A percentile compares a stretch with the other conserved stretches of the same genome.
Evolutionary conservation across 345 rosid genomes (phyloP).

Genomic region (Syzygium oleosum): DNA sequence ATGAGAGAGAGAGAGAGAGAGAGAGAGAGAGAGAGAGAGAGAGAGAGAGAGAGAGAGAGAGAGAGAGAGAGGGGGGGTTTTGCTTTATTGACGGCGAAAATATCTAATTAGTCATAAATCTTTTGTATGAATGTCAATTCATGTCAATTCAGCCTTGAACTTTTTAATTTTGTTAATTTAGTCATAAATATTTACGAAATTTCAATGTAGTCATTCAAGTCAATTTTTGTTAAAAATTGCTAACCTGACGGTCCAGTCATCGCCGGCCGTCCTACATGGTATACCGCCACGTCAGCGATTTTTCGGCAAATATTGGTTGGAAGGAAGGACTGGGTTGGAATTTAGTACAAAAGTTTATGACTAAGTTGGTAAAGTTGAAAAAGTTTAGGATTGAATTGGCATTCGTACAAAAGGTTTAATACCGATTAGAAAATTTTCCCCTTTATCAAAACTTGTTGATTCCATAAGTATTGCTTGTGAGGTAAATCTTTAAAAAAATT

Average conservation of each 20-base stretch:
- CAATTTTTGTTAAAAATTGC: fast-evolving
- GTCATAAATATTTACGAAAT: too few relatives aligned
- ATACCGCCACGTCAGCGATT: fast-evolving
- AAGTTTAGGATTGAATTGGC: fast-evolving
- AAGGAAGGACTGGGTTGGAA: background rate
- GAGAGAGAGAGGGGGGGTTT: too few relatives aligned
- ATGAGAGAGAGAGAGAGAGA: background rate
- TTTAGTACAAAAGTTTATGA: background rate
- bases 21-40: too few relatives aligned
- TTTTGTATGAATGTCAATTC: fast-evolving
- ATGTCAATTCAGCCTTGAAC: too few relatives aligned
- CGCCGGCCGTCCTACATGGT: background rate
- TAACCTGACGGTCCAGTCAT: fast-evolving
- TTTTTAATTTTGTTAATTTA: background rate
- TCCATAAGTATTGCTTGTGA: background rate
- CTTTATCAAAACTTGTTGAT: background rate
- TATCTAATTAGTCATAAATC: fast-evolving
- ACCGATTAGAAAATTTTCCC: background rate
- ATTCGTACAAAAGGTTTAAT: too few relatives aligned
- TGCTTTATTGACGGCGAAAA: background rate
- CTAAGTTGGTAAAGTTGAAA: background rate
- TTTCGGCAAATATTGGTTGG: background rate
- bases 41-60: too few relatives aligned
- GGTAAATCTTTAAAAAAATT: background rate
- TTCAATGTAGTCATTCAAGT: fast-evolving